A percentile compares a stretch with the other conserved stretches of the same genome.
Evolutionary conservation across 768 basidiomycete genomes (phyloP).

Genomic region (Amyloporia xantha): DNA sequence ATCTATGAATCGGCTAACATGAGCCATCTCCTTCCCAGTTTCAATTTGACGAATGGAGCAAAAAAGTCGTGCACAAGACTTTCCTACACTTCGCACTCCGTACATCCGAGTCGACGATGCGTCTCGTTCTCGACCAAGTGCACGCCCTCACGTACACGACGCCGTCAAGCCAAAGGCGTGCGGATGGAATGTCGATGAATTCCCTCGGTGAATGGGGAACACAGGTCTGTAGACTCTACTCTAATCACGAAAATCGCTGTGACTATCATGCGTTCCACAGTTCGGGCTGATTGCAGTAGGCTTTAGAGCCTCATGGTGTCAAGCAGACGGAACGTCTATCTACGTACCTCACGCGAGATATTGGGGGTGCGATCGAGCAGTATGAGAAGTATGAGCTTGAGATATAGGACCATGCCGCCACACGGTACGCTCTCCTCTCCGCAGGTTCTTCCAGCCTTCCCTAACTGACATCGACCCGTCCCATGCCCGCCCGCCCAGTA

Average conservation of each 20-base stretch:
- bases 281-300: conserved; percentile 87
- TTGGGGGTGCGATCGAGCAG: conserved; percentile 88
- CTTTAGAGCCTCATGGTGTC: conserved; percentile 33
- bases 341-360: conserved; percentile 95
- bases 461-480: conserved; percentile 15
- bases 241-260: neutral
- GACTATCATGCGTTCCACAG: no score
- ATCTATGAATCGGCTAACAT: no score
- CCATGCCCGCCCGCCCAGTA: no score
- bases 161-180: conserved; percentile 60
- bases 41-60: conserved; percentile 72
- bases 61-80: conserved; percentile 59
- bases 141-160: conserved; percentile 62
- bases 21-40: conserved; percentile 71
- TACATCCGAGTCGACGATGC: conserved; percentile 54
- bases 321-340: conserved; percentile 77
- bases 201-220: conserved; percentile 99
- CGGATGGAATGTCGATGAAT: conserved; percentile 94
- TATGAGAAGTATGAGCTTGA: conserved; percentile 89
- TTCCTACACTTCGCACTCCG: conserved; percentile 82
- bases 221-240: no score
- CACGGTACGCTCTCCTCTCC: conserved; percentile 72
- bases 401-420: conserved; percentile 96
- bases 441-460: no score
- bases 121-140: conserved; percentile 65